Evolutionary conservation across 177 flowering plant genomes (phyloP), one percentile per base, ranked within the genome.

Genomic region (Telopea speciosissima): DNA sequence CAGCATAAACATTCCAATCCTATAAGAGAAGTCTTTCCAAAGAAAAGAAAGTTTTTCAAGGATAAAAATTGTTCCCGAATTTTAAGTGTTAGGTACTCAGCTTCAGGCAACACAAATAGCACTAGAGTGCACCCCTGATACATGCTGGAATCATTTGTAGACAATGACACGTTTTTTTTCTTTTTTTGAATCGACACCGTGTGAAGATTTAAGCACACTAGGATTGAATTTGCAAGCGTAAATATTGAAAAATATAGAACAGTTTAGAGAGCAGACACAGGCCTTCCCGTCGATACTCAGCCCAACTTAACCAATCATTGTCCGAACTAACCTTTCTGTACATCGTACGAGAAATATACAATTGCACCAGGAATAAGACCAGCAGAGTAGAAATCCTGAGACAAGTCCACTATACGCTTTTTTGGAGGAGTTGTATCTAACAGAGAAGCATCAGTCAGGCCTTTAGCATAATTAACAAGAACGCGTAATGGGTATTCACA

Each of bases 341-440:
- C 70, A 78, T 93, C 89, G 76, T 85, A 86, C 0, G 95, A 80
- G 73, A 93, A 95, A 74, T 93, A 93, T 52, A 95, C 90, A 73
- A 95, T 84, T 25, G 97, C 99, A 73, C 99, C 98, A 45, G 99
- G 99, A 80, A 85, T 73, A 73, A 95, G 90, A 24, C 96, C 97
- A 74, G 97, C 98, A 68, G 89, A 80, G 77, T 79, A 90, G 63
- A 93, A 90, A 79, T 91, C 96, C 73, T 84, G 87, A 1, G 90
- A 83, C 79, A 83, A 71, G 74, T 91, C 91, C 69, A 84, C 89
- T 62, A 93, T 73, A 66, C 78, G 89, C 85, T 82, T 89, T 81
- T 89, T 95, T 9, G 99, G 99, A 72, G 99, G 99, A 62, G 98
- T 89, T 14, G 97, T 95, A 75, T 90, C 98, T 93, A 88, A 71